phyloP scores from a whole-genome alignment of 306 rosid genomes.

The Cucumis melo region DNA sequence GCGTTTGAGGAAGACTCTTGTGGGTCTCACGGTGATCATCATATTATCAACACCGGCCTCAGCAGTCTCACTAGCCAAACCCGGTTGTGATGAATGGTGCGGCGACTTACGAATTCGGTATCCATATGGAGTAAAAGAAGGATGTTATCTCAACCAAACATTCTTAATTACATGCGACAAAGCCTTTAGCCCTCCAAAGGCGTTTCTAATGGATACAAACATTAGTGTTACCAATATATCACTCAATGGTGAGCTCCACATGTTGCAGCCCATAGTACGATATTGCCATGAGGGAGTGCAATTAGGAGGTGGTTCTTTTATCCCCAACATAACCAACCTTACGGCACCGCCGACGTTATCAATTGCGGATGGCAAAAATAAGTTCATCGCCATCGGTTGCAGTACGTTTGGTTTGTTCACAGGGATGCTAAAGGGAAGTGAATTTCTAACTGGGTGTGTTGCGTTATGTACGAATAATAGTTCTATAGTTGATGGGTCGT shows the following conservation, averaged over 20 bases:
- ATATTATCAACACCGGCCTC: no score
- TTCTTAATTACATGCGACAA: slow-evolving; percentile 13
- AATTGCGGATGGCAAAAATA: slow-evolving; percentile 3
- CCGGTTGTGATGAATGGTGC: slow-evolving; percentile 14
- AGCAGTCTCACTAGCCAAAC: neutral
- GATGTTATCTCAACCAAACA: neutral
- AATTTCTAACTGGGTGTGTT: slow-evolving; percentile 15
- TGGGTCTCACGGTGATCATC: no score
- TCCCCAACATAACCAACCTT: neutral
- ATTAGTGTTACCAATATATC: slow-evolving; percentile 7
- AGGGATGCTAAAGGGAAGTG: neutral
- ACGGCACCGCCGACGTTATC: neutral
- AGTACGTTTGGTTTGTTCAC: neutral
- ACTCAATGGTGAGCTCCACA: neutral
- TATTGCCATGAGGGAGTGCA: neutral
- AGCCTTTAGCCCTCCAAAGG: neutral
- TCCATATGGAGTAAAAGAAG: slow-evolving; percentile 22
- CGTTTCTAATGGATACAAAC: neutral
- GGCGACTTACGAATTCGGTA: slow-evolving; percentile 29
- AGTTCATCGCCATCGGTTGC: slow-evolving; percentile 18
- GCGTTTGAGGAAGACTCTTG: neutral
- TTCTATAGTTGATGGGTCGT: neutral
- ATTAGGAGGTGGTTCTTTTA: neutral
- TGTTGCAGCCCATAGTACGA: neutral
- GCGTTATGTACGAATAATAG: neutral